phyloP scores from a whole-genome alignment of 192 early-diverging fungal species.

The Coemansia sp. region DNA sequence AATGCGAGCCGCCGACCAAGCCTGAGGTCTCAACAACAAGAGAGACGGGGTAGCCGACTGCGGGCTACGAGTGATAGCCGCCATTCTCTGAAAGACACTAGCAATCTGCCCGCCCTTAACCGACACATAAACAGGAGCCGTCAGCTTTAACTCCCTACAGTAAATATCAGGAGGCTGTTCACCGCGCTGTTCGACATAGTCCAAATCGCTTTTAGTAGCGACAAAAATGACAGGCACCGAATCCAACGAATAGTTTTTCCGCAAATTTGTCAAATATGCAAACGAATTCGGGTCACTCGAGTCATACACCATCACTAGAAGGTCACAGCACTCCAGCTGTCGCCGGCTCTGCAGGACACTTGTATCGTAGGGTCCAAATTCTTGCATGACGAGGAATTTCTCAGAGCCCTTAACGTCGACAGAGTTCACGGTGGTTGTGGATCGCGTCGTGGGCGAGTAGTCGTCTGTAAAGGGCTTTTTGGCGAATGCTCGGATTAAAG shows the following conservation, averaged over 20 bases:
- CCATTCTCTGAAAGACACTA: slow-evolving; percentile 85
- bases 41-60: slow-evolving; percentile 48
- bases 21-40: slow-evolving; percentile 34
- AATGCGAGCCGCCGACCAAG: slow-evolving; percentile 39
- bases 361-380: slow-evolving; percentile 86
- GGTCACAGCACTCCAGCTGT: slow-evolving; percentile 85
- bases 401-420: slow-evolving; percentile 93
- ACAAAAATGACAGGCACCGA: slow-evolving; percentile 89
- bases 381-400: slow-evolving; percentile 96
- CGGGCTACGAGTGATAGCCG: slow-evolving; percentile 59
- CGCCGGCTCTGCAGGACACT: slow-evolving; percentile 90
- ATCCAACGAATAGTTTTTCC: slow-evolving; percentile 83
- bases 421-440: slow-evolving; percentile 89
- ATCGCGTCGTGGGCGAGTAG: slow-evolving; percentile 75
- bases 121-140: slow-evolving; percentile 89
- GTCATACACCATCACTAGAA: slow-evolving; percentile 95
- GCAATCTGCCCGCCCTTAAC: slow-evolving; percentile 84
- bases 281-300: slow-evolving; percentile 93
- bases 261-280: slow-evolving; percentile 80
- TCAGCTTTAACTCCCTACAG: slow-evolving; percentile 83
- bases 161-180: slow-evolving; percentile 93
- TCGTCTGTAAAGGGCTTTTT: slow-evolving; percentile 78
- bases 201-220: slow-evolving; percentile 92
- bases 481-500: slow-evolving; percentile 83
- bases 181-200: slow-evolving; percentile 77